phyloP scores from a whole-genome alignment of 805 yeast species.

The Dipodascus geniculatus region DNA sequence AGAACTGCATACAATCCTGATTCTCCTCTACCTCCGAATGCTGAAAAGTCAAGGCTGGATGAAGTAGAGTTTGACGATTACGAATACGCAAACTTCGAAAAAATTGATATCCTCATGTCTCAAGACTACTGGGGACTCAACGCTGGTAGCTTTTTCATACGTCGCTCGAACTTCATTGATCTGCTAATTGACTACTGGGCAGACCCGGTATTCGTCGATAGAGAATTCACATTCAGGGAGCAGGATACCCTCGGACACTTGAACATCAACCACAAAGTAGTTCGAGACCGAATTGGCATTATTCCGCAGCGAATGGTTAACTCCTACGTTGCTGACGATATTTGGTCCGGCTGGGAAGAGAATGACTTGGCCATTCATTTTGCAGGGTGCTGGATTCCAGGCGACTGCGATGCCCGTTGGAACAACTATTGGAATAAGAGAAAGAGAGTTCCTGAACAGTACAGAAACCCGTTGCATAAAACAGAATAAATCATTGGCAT shows the following conservation, averaged over 20 bases:
- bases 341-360: background rate
- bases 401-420: conserved; percentile 2
- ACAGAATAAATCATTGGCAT: background rate
- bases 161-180: conserved; percentile 8
- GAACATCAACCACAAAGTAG: conserved; percentile 6
- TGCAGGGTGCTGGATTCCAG: conserved; percentile 12
- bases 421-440: background rate
- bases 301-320: conserved; percentile 17
- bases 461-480: background rate
- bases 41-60: background rate
- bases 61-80: background rate
- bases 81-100: conserved; percentile 6
- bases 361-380: conserved; percentile 15
- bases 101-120: conserved; percentile 12
- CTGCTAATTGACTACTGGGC: conserved; percentile 15
- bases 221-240: conserved; percentile 6
- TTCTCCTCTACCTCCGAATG: background rate
- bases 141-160: conserved; percentile 17
- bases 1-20: conserved; percentile 1
- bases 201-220: conserved; percentile 10
- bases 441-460: background rate
- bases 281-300: conserved; percentile 14
- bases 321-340: conserved; percentile 9
- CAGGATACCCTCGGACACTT: conserved; percentile 10
- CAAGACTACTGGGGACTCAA: conserved; percentile 15